Base-by-base conservation (phyloP, 1,139 yeast species). In the Scheffersomyces quercinus region DNA sequence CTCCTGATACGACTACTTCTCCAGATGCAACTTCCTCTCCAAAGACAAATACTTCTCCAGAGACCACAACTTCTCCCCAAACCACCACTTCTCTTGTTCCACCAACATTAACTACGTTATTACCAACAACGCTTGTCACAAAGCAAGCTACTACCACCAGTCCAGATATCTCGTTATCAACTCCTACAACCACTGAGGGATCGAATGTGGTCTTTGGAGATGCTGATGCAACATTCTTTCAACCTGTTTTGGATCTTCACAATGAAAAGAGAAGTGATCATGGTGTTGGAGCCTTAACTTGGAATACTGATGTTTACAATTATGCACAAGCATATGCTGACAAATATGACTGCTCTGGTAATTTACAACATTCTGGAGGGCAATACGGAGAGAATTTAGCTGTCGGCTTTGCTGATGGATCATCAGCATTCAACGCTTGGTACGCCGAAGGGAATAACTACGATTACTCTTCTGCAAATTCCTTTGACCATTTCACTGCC, bases 401-500 rank as follows among this genome's bases (percentile, higher is more conserved):
- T 31, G 71, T 76, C 32, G 82, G 82, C 44, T 73, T 72, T 52
- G 48, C 60, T 29, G 75, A 79, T 11, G 73, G 77, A 8, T 70
- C 62, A 28, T 51, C 75, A 29, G 81, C 82, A 3, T 84, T 82
- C 36, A 81, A 80, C 48, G 81, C 83, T 30, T 83, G 89, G 89
- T 83, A 83, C 62, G 64, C 69, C 49, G 89, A 83, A 66, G 81
- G 80, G 52, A 46, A 55, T 11, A 48, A 61, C 45, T 84, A 82
- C 65, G 64, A 76, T 62, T 64, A 64, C 58, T 58, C 67, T 43
- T 70, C 67, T 43, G 63, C 66, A 12, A 70, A 78, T 20, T 86
- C 87, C 37, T 68, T 63, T 46, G 64, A 70, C 47, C 90, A 84
- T 60, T 84, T 83, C 67, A 83, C 89, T 11, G 88, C 83, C 62